Evolutionary conservation across 345 rosid genomes (phyloP).

Genomic region (Aquilaria malaccensis): DNA sequence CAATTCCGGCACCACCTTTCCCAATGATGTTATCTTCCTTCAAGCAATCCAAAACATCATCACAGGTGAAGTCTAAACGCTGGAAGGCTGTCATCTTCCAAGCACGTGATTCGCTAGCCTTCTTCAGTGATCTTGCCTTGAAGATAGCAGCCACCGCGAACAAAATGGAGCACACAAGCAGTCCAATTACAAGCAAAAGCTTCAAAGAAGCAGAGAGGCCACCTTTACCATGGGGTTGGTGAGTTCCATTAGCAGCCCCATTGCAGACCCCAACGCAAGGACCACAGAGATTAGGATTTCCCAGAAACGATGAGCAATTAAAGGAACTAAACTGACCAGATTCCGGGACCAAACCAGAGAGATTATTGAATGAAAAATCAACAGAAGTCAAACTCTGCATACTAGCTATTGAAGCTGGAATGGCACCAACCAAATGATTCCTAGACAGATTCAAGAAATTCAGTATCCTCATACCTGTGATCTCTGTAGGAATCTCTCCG

Average conservation of each 20-base stretch:
- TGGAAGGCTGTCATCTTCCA: constrained; percentile 91
- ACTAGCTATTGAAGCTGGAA: constrained; percentile 58
- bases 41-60: constrained; percentile 78
- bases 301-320: constrained; percentile 74
- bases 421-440: constrained; percentile 52
- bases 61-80: constrained; percentile 61
- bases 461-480: constrained; percentile 47
- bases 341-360: constrained; percentile 73
- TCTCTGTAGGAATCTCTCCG: constrained; percentile 52
- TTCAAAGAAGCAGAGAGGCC: constrained; percentile 47
- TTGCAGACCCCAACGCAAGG: constrained; percentile 56
- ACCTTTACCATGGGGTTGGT: constrained; percentile 21
- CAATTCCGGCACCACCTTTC: constrained; percentile 90
- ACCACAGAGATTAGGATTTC: constrained; percentile 90
- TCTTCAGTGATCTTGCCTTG: constrained; percentile 35
- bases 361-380: constrained; percentile 82
- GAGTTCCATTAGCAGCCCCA: constrained; percentile 25
- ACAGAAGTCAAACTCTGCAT: constrained; percentile 78
- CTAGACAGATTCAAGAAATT: constrained; percentile 82
- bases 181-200: constrained; percentile 70
- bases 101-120: constrained; percentile 31
- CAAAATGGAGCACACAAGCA: constrained; percentile 57
- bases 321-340: constrained; percentile 70
- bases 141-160: constrained; percentile 59
- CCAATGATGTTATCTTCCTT: constrained; percentile 86